Conservation (phyloP, 345 rosid species). For the Dipteronia sinensis region DNA sequence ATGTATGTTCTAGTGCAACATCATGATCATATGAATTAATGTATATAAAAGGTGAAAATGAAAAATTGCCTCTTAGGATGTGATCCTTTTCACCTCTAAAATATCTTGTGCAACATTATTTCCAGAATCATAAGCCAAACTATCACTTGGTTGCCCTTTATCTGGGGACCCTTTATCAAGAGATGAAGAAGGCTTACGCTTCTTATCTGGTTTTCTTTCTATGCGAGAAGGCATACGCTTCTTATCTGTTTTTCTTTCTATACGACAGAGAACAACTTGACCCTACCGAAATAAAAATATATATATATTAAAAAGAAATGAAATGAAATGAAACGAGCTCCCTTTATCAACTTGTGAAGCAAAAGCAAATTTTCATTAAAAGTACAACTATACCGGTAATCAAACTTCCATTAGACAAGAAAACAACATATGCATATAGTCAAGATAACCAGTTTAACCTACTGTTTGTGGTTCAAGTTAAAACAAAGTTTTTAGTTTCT, state of each 20-base stretch:
- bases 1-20: background rate
- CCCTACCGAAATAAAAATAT: background rate
- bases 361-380: slow-evolving; percentile 1
- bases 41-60: background rate
- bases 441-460: background rate
- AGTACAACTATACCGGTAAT: no score
- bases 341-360: background rate
- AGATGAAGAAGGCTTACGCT: background rate
- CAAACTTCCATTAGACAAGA: background rate
- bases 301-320: no score
- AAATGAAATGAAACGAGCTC: background rate
- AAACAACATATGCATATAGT: background rate
- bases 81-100: background rate
- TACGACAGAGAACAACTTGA: background rate
- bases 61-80: background rate
- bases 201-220: background rate
- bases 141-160: background rate
- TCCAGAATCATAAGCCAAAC: background rate
- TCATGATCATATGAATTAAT: background rate
- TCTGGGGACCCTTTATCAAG: background rate
- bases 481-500: background rate
- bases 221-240: no score
- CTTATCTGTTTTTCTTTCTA: background rate
- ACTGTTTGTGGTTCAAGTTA: background rate
- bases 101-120: background rate